phyloP scores from a whole-genome alignment of 2,329 filamentous ascomycete genomes.

The Colletotrichum sp. region DNA sequence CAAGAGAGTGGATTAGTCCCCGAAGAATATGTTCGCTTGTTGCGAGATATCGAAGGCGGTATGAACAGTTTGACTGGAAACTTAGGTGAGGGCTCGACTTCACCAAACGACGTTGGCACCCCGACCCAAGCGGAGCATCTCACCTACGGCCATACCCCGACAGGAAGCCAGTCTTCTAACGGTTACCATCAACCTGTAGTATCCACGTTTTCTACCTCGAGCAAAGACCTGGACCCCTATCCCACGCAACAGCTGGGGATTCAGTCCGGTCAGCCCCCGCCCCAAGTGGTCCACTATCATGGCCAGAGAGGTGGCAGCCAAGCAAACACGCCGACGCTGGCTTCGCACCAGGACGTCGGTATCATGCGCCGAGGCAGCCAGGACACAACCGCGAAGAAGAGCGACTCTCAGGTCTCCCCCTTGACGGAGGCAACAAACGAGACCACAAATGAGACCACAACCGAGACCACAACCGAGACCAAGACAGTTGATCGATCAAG shows the following conservation, averaged over 20 bases:
- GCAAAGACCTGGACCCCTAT: slow-evolving; percentile 72
- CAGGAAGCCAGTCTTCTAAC: slow-evolving; percentile 47
- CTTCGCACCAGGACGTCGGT: slow-evolving; percentile 55
- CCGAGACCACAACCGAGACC: slow-evolving; percentile 40
- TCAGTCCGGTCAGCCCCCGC: slow-evolving; percentile 66
- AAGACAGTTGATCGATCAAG: slow-evolving; percentile 32
- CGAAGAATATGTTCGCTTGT: slow-evolving; percentile 91
- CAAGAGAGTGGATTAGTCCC: slow-evolving; percentile 94
- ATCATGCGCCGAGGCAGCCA: slow-evolving; percentile 54
- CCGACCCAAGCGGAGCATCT: slow-evolving; percentile 66
- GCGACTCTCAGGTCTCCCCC: slow-evolving; percentile 40
- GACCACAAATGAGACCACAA: slow-evolving; percentile 33
- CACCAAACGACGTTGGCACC: slow-evolving; percentile 62
- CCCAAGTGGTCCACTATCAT: slow-evolving; percentile 72
- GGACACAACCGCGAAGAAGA: slow-evolving; percentile 43
- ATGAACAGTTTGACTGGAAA: slow-evolving; percentile 75
- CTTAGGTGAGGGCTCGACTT: slow-evolving; percentile 55
- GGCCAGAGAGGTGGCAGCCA: slow-evolving; percentile 72
- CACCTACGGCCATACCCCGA: slow-evolving; percentile 20
- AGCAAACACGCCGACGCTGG: slow-evolving; percentile 66
- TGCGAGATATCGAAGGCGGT: slow-evolving; percentile 92
- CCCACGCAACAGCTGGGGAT: slow-evolving; percentile 69
- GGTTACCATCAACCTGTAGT: slow-evolving; percentile 73
- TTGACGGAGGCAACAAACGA: slow-evolving; percentile 41
- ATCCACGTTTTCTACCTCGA: slow-evolving; percentile 73